phyloP scores from a whole-genome alignment of 371 early-diverging fungal species.

The Mortierella sp. region DNA sequence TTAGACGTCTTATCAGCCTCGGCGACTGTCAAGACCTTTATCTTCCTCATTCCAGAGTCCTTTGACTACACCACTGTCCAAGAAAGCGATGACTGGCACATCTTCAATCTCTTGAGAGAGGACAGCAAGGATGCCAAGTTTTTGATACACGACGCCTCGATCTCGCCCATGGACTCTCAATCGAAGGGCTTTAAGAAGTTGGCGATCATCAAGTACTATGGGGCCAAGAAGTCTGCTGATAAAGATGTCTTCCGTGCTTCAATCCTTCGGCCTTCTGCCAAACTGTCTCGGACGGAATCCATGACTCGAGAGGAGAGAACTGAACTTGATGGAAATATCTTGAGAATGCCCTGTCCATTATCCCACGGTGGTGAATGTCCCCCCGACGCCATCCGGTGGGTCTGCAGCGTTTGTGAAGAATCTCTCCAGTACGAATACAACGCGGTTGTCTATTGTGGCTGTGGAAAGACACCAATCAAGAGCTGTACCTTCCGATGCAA shows the following conservation, averaged over 20 bases:
- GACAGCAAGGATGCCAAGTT: conserved; percentile 20
- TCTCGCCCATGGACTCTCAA: conserved; percentile 18
- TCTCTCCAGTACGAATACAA: conserved; percentile 32
- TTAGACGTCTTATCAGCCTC: conserved; percentile 12
- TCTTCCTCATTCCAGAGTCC: conserved; percentile 29
- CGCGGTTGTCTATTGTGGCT: conserved; percentile 28
- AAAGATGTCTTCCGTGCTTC: conserved; percentile 22
- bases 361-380: conserved; percentile 14
- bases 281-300: conserved; percentile 10
- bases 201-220: conserved; percentile 25
- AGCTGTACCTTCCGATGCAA: conserved; percentile 25
- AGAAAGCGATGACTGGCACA: conserved; percentile 27
- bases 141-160: conserved; percentile 24
- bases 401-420: conserved; percentile 32
- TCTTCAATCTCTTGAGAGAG: conserved; percentile 26
- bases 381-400: conserved; percentile 22
- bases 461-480: conserved; percentile 27
- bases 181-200: conserved; percentile 18
- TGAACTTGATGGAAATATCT: conserved; percentile 15
- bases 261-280: conserved; percentile 30
- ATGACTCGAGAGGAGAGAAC: conserved; percentile 18
- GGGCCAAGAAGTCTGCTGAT: conserved; percentile 8
- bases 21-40: conserved; percentile 13
- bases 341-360: conserved; percentile 29
- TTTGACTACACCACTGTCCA: conserved; percentile 21